These are phyloP conservation scores for Linaria vulgaris DNA, from an alignment of 257 asterid genomes.

Conservation along the genomic window DNA sequence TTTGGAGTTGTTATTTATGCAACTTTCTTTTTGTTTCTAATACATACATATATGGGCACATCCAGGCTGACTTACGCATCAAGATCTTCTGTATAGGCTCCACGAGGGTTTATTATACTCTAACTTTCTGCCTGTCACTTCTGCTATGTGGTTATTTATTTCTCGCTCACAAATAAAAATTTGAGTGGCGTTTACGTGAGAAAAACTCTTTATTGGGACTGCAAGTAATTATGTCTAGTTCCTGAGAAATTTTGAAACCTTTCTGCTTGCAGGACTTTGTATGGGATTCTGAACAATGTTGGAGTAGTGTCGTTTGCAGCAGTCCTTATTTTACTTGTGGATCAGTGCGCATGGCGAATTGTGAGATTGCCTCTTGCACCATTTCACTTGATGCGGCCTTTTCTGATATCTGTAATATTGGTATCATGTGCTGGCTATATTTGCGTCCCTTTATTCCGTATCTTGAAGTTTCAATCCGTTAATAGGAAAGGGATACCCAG, in stretches of 20 bases:
- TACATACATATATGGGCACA: background rate
- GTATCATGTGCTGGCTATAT: conserved; percentile 72
- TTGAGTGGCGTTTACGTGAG: background rate
- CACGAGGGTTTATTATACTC: background rate
- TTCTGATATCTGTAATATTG: conserved; percentile 52
- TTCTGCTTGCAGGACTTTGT: conserved; percentile 56
- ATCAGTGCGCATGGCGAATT: conserved; percentile 82
- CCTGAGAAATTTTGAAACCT: background rate
- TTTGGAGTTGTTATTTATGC: background rate
- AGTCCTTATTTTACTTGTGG: conserved; percentile 62
- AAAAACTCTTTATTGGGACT: conserved; percentile 2
- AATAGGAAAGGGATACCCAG: conserved; percentile 48
- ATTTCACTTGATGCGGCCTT: conserved; percentile 70
- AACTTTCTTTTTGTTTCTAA: background rate
- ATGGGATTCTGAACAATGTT: conserved; percentile 69
- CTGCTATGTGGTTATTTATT: conserved; percentile 13
- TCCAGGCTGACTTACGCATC: background rate
- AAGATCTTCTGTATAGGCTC: background rate
- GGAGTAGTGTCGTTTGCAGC: conserved; percentile 59
- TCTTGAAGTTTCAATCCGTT: conserved; percentile 51
- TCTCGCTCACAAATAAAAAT: conserved; percentile 4
- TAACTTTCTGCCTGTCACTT: conserved; percentile 1
- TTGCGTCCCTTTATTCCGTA: conserved; percentile 76
- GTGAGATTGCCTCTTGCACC: conserved; percentile 89
- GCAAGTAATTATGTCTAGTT: background rate